Percentiles rank a stretch among this genome's conserved stretches.
Evolutionary conservation across 2,329 filamentous ascomycete species (phyloP).

Genomic region (Pyrenochaeta sp.): DNA sequence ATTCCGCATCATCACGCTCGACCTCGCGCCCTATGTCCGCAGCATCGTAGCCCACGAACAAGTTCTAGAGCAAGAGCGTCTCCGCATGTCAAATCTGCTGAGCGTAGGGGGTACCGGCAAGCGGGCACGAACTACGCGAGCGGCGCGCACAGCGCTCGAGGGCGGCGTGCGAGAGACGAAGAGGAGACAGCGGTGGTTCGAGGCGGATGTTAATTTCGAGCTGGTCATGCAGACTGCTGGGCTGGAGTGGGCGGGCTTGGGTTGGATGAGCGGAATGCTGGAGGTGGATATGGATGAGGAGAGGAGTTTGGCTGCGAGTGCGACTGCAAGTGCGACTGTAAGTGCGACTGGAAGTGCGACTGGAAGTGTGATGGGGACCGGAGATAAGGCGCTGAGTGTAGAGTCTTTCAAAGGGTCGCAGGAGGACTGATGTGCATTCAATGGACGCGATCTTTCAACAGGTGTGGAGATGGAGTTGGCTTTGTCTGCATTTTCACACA

Average conservation of each 20-base stretch:
- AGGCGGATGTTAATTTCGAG: slow-evolving; percentile 64
- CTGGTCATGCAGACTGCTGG: slow-evolving; percentile 70
- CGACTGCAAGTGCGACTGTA: too few species aligned
- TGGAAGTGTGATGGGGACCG: slow-evolving; percentile 16
- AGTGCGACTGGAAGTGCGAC: slow-evolving; percentile 12
- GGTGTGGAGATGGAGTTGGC: too few species aligned
- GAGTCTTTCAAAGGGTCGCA: slow-evolving; percentile 3
- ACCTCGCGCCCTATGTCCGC: slow-evolving; percentile 90
- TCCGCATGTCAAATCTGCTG: slow-evolving; percentile 67
- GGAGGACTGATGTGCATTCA: background rate
- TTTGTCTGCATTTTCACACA: too few species aligned
- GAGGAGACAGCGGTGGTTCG: slow-evolving; percentile 76
- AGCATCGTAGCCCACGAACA: slow-evolving; percentile 81
- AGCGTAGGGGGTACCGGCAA: slow-evolving; percentile 65
- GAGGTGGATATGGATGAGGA: slow-evolving; percentile 2
- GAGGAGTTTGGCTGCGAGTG: too few species aligned
- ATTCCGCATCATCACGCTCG: slow-evolving; percentile 69
- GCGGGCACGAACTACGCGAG: slow-evolving; percentile 73
- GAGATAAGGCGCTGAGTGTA: slow-evolving; percentile 9
- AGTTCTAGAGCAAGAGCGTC: slow-evolving; percentile 71
- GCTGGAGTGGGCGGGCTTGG: slow-evolving; percentile 48
- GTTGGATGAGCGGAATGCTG: slow-evolving; percentile 20
- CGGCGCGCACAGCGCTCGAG: slow-evolving; percentile 78
- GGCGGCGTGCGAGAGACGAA: slow-evolving; percentile 72
- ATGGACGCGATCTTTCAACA: too few species aligned